These are phyloP conservation scores for Hortaea werneckii DNA, from an alignment of 2,329 filamentous ascomycete species.

Conservation along the genomic window DNA sequence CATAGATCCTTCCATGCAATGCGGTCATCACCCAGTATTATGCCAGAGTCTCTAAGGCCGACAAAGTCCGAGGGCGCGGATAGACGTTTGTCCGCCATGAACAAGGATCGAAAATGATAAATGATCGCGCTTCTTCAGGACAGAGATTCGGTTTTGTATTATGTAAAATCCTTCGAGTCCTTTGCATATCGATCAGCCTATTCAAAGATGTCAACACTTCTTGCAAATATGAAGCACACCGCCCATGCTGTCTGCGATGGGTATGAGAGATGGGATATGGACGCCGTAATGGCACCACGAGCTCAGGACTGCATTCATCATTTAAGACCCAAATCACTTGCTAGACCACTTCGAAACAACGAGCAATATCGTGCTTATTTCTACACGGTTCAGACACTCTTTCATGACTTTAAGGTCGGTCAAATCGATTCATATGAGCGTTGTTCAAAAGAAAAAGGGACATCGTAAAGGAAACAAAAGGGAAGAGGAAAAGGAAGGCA, in stretches of 20 bases:
- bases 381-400: background rate
- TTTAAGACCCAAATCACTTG: slow-evolving; percentile 2
- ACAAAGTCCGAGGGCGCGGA: too few species aligned
- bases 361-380: slow-evolving; percentile 6
- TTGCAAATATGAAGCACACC: background rate
- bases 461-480: too few species aligned
- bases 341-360: slow-evolving; percentile 3
- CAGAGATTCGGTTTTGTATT: too few species aligned
- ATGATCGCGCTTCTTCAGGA: too few species aligned
- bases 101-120: too few species aligned
- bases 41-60: too few species aligned
- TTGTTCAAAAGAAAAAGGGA: background rate
- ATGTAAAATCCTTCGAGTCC: too few species aligned
- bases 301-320: slow-evolving; percentile 5
- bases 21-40: too few species aligned
- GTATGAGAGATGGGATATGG: background rate
- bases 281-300: background rate
- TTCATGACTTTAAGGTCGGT: slow-evolving; percentile 2
- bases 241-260: background rate
- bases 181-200: too few species aligned
- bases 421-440: background rate
- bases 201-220: too few species aligned
- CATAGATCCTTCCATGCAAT: too few species aligned
- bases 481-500: background rate
- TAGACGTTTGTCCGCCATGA: too few species aligned